A percentile compares a stretch with the other conserved stretches of the same genome.
phyloP scores from a whole-genome alignment of 768 basidiomycete species.

The Kwoniella dejecticola region DNA sequence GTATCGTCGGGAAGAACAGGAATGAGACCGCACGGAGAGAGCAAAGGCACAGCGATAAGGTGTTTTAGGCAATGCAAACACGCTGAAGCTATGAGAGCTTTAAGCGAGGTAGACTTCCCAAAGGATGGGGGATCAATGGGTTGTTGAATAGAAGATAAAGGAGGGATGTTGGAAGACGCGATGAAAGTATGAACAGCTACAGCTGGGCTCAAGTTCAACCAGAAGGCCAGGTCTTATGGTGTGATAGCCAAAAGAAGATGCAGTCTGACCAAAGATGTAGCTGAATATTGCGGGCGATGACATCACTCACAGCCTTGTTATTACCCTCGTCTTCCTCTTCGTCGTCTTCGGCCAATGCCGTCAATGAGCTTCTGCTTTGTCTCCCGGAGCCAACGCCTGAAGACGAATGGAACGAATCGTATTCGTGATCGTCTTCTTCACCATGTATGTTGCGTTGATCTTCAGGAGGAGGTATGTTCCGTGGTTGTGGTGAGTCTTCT shows the following conservation, averaged over 20 bases:
- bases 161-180: neutral
- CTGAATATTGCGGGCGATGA: neutral
- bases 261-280: neutral
- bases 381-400: slow-evolving; percentile 9
- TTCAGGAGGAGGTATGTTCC: neutral
- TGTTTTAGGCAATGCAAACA: neutral
- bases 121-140: neutral
- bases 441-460: neutral
- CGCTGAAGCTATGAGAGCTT: too few relatives aligned
- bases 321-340: slow-evolving; percentile 11
- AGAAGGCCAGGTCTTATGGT: neutral
- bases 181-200: neutral
- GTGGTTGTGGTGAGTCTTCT: slow-evolving; percentile 13
- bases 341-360: slow-evolving; percentile 19
- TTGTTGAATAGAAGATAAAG: neutral
- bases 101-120: neutral
- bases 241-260: too few relatives aligned
- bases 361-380: slow-evolving; percentile 16
- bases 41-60: neutral
- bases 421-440: slow-evolving; percentile 13
- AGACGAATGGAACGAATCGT: slow-evolving; percentile 6
- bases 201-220: neutral
- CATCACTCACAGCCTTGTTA: slow-evolving; percentile 1
- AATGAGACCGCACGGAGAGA: too few relatives aligned
- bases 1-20: neutral